These are phyloP conservation scores for Salicornia ramosissima DNA, from an alignment of 148 eudicot species.

Conservation along the genomic window DNA sequence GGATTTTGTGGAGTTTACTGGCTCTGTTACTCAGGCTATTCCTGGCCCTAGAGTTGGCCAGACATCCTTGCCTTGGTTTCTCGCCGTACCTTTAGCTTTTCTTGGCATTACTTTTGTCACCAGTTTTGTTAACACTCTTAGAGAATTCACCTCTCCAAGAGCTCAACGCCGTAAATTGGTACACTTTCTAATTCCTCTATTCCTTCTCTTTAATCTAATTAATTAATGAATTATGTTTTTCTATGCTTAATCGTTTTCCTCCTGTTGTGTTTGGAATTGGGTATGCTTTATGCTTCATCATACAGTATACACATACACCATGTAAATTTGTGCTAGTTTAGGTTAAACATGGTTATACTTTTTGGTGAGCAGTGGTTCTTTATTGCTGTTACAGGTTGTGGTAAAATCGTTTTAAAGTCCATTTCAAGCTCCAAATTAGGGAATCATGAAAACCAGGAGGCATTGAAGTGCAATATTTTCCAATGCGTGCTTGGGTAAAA, in stretches of 20 bases:
- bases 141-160: conserved; percentile 60
- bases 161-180: conserved; percentile 66
- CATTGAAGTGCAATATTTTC: too few species aligned
- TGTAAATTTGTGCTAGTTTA: too few species aligned
- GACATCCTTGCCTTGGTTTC: conserved; percentile 71
- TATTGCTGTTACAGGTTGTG: too few species aligned
- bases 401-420: too few species aligned
- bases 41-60: conserved; percentile 82
- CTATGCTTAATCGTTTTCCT: background rate
- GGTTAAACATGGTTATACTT: too few species aligned
- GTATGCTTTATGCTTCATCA: too few species aligned
- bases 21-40: conserved; percentile 72
- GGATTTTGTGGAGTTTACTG: conserved; percentile 85
- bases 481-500: too few species aligned
- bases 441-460: too few species aligned
- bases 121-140: conserved; percentile 56
- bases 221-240: background rate
- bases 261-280: too few species aligned
- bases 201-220: background rate
- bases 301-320: too few species aligned
- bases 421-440: too few species aligned
- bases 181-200: background rate
- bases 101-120: conserved; percentile 36
- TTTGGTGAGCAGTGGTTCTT: too few species aligned
- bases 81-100: conserved; percentile 71